Conservation (phyloP, 768 basidiomycete genomes). For the Boletus barrowsii region DNA sequence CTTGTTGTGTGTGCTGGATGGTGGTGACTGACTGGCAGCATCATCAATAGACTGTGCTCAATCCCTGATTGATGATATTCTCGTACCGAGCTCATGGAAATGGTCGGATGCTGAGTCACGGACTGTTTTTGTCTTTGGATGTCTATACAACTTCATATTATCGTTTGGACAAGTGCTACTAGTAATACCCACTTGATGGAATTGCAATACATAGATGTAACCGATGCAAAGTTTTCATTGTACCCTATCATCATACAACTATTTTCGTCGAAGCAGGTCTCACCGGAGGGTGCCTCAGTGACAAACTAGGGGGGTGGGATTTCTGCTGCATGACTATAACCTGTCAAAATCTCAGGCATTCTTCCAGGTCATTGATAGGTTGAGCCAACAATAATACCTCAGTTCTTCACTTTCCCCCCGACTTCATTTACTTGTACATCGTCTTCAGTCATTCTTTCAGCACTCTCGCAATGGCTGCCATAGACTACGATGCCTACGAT, state of each 20-base stretch:
- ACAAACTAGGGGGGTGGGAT: background rate
- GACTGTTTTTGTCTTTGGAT: background rate
- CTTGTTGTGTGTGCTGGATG: background rate
- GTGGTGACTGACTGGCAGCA: background rate
- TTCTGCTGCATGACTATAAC: background rate
- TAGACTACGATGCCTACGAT: conserved; percentile 80
- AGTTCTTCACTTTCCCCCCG: background rate
- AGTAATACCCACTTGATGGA: too few relatives aligned
- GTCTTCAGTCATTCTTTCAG: background rate
- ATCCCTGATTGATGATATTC: conserved; percentile 89
- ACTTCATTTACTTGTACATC: conserved; percentile 14
- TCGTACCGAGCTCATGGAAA: conserved; percentile 37
- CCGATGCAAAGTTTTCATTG: too few relatives aligned
- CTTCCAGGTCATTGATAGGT: background rate
- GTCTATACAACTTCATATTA: background rate
- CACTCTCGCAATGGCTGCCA: conserved; percentile 25
- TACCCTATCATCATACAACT: background rate
- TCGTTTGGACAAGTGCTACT: too few relatives aligned
- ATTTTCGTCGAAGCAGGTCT: background rate
- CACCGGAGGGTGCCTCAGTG: background rate
- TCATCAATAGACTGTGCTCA: conserved; percentile 62
- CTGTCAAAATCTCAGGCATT: background rate
- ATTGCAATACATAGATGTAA: background rate
- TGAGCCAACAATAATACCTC: background rate
- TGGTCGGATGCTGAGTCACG: too few relatives aligned